A percentile compares a stretch with the other conserved stretches of the same genome.
Evolutionary conservation across 441 rosid species (phyloP).

Genomic region (Jatropha multifida): DNA sequence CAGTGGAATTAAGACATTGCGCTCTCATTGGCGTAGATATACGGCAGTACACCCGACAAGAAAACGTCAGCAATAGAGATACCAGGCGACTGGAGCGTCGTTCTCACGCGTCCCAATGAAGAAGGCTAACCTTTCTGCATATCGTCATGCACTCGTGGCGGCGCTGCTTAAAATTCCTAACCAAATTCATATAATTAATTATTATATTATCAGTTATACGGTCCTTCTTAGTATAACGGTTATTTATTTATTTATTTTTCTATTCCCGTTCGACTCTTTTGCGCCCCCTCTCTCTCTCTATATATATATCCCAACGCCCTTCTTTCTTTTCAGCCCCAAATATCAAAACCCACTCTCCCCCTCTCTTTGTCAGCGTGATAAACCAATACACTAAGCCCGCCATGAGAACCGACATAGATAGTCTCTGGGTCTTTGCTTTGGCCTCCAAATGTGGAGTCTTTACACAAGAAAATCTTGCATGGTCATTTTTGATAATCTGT

Average conservation of each 20-base stretch:
- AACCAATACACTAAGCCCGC: not conserved
- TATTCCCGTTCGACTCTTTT: too few relatives aligned
- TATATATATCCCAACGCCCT: constrained; percentile 13
- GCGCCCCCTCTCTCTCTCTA: not conserved
- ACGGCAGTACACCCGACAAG: not conserved
- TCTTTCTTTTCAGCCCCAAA: not conserved
- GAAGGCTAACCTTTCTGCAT: constrained; percentile 15
- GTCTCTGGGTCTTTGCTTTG: constrained; percentile 60
- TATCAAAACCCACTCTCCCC: constrained; percentile 20
- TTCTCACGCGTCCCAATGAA: constrained; percentile 12
- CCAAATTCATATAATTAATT: constrained; percentile 4
- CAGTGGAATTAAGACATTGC: not conserved
- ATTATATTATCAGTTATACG: constrained; percentile 21
- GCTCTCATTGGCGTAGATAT: not conserved
- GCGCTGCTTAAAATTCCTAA: constrained; percentile 25
- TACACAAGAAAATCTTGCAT: constrained; percentile 41
- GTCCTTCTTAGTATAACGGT: constrained; percentile 12
- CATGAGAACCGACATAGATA: constrained; percentile 54
- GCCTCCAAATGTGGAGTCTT: constrained; percentile 54
- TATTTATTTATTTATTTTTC: not conserved
- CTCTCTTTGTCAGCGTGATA: not conserved
- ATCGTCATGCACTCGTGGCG: constrained; percentile 38
- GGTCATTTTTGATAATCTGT: constrained; percentile 37
- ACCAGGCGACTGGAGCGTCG: constrained; percentile 16
- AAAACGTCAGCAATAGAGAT: not conserved